Evolutionary conservation across 2,329 filamentous ascomycete genomes (phyloP).

Genomic region (Pseudocercospora macadamiae): DNA sequence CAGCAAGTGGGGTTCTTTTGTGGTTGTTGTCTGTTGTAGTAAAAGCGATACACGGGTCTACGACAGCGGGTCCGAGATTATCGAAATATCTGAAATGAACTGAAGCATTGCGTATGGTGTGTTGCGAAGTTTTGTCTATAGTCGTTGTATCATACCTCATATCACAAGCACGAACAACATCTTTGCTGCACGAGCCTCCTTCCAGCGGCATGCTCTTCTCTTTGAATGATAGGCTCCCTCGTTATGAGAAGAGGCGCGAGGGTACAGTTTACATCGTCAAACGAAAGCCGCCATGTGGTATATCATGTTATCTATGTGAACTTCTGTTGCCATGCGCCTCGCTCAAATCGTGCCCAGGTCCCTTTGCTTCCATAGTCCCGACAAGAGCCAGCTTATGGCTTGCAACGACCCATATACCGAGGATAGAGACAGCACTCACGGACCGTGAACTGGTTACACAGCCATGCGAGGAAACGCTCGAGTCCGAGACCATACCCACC

Average conservation of each 20-base stretch:
- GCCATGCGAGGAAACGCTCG: slow-evolving; percentile 75
- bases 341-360: not conserved
- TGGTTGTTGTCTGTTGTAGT: not conserved
- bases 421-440: slow-evolving; percentile 75
- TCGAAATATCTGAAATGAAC: not conserved
- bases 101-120: slow-evolving; percentile 22
- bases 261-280: too few species aligned
- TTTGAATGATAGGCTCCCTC: too few species aligned
- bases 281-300: not conserved
- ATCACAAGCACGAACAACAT: not conserved
- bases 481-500: slow-evolving; percentile 91
- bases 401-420: slow-evolving; percentile 79
- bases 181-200: too few species aligned
- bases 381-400: slow-evolving; percentile 56
- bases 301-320: not conserved
- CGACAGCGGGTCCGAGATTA: slow-evolving; percentile 3
- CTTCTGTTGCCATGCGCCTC: not conserved
- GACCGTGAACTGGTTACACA: slow-evolving; percentile 68
- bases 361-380: not conserved
- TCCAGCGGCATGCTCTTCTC: too few species aligned
- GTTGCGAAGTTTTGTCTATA: slow-evolving; percentile 18
- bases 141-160: slow-evolving; percentile 21
- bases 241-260: too few species aligned
- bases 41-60: not conserved
- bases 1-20: not conserved